A percentile compares a stretch with the other conserved stretches of the same genome.
Conservation (phyloP, 805 yeast species). For the Starmera dryadoides region DNA sequence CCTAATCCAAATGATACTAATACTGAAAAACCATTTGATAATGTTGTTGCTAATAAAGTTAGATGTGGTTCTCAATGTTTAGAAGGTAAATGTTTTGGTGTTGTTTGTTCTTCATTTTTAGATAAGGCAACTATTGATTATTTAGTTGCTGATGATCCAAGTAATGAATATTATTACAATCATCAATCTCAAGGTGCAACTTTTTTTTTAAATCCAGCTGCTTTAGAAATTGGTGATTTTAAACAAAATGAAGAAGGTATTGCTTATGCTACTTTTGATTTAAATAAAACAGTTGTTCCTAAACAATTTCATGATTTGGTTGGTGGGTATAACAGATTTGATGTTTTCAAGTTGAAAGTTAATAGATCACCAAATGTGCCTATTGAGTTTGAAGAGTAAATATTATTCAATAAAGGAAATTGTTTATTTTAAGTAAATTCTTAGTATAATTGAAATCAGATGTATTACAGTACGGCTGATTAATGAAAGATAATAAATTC, state of each 20-base stretch:
- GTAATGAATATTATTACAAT: conserved; percentile 10
- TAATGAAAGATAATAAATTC: too few species aligned
- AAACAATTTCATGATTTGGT: conserved; percentile 20
- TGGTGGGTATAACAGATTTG: conserved; percentile 19
- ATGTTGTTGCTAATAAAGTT: conserved; percentile 15
- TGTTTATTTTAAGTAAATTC: too few species aligned
- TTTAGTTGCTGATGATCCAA: conserved; percentile 18
- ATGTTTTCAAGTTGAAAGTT: conserved; percentile 16
- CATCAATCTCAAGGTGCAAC: conserved; percentile 16
- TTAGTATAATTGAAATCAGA: too few species aligned
- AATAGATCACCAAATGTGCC: conserved; percentile 9
- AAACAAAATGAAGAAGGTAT: conserved; percentile 17
- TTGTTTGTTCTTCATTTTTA: conserved; percentile 15
- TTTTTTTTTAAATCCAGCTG: conserved; percentile 16
- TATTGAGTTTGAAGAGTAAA: conserved; percentile 5
- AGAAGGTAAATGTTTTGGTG: conserved; percentile 20
- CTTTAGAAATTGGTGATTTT: conserved; percentile 18
- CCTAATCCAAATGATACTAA: conserved; percentile 4
- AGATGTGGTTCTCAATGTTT: conserved; percentile 19
- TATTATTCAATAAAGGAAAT: too few species aligned
- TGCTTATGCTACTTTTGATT: conserved; percentile 19
- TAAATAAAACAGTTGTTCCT: conserved; percentile 17
- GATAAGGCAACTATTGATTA: conserved; percentile 14
- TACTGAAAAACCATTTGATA: conserved; percentile 9
- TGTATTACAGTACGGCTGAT: too few species aligned